These are phyloP conservation scores for Termitomyces eurrhizus DNA, from an alignment of 768 basidiomycete species.

Conservation along the genomic window DNA sequence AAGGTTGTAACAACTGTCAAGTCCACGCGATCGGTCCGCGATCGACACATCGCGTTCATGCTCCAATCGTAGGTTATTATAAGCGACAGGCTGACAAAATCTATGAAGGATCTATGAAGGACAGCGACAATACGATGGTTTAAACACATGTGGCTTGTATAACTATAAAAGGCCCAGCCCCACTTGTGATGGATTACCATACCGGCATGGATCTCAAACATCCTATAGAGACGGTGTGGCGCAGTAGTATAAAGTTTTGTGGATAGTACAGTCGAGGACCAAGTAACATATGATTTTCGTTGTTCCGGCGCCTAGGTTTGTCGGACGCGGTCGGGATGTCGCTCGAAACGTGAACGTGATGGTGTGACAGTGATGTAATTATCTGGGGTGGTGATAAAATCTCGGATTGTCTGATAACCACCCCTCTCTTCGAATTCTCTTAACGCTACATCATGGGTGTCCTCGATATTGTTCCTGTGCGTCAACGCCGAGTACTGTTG, in stretches of 20 bases:
- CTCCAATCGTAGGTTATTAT: no score
- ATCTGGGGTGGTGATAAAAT: not conserved
- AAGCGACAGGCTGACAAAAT: no score
- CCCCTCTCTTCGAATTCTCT: constrained; percentile 1
- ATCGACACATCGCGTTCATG: no score
- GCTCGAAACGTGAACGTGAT: not conserved
- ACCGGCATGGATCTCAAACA: not conserved
- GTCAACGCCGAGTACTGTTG: constrained; percentile 22
- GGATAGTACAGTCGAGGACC: not conserved
- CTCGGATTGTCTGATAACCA: constrained; percentile 7
- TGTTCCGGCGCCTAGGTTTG: not conserved
- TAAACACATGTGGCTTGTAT: not conserved
- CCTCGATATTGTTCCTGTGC: constrained; percentile 80
- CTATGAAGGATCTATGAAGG: no score
- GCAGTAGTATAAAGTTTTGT: not conserved
- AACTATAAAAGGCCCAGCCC: not conserved
- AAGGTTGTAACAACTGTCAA: no score
- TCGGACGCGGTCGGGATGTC: constrained; percentile 1
- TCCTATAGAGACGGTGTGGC: not conserved
- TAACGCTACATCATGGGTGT: constrained; percentile 54
- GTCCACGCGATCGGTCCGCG: no score
- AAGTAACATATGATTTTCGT: constrained; percentile 2
- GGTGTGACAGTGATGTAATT: constrained; percentile 1
- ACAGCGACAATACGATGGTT: not conserved
- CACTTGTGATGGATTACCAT: not conserved